Evolutionary conservation across 495 filamentous ascomycete genomes (phyloP).

Genomic region (Penicillium nucicola): DNA sequence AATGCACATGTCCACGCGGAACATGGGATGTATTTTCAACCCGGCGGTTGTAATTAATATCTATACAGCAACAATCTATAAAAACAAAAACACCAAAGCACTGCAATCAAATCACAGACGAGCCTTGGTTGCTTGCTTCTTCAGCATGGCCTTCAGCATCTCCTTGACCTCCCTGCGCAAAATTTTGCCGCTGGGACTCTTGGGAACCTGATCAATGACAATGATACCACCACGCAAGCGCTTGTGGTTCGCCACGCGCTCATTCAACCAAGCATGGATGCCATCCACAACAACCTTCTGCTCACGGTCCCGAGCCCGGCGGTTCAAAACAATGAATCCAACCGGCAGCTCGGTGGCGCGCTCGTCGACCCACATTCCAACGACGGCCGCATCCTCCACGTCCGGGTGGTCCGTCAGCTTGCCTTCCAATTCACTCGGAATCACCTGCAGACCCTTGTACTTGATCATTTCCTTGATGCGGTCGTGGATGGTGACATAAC

Average conservation of each 20-base stretch:
- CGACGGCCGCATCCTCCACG: constrained; percentile 72
- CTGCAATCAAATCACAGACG: constrained; percentile 5
- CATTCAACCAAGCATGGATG: constrained; percentile 39
- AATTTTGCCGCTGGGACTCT: constrained; percentile 78
- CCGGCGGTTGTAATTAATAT: neutral
- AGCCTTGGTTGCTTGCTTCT: constrained; percentile 15
- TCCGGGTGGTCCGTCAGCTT: constrained; percentile 60
- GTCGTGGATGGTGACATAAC: constrained; percentile 62
- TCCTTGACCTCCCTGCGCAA: constrained; percentile 60
- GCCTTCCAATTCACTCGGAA: constrained; percentile 75
- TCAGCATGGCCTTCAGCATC: constrained; percentile 18
- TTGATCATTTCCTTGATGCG: constrained; percentile 80
- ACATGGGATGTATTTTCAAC: neutral
- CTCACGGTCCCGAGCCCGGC: constrained; percentile 27
- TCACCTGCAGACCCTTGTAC: constrained; percentile 73
- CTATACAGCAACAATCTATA: neutral
- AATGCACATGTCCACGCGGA: neutral
- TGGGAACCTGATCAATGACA: constrained; percentile 72
- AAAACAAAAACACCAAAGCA: neutral
- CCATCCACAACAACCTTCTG: constrained; percentile 26
- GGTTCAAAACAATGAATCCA: constrained; percentile 63
- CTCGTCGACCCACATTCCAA: constrained; percentile 59
- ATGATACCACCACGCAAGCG: constrained; percentile 68
- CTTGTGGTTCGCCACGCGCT: constrained; percentile 61
- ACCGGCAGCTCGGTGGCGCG: constrained; percentile 68